These are phyloP conservation scores for Cylindrotheca fusiformis DNA, from an alignment of 108 stramenopile species.

Conservation along the genomic window DNA sequence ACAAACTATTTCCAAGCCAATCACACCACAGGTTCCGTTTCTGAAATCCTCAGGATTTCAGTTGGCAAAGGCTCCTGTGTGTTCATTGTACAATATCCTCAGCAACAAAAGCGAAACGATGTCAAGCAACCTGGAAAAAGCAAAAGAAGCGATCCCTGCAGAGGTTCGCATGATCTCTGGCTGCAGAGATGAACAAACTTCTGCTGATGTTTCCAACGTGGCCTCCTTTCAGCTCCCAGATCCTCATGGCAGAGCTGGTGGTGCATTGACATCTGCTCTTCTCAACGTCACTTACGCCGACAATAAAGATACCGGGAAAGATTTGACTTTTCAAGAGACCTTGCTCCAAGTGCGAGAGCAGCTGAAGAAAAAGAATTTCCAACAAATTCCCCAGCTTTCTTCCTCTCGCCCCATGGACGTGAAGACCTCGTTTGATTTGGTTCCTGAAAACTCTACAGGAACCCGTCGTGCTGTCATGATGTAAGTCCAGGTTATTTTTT, in stretches of 20 bases:
- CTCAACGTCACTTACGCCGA: slow-evolving; percentile 65
- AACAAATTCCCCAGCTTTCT: slow-evolving; percentile 72
- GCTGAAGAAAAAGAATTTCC: slow-evolving; percentile 30
- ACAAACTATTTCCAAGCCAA: too few species aligned
- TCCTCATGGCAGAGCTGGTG: slow-evolving; percentile 73
- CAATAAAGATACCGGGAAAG: slow-evolving; percentile 38
- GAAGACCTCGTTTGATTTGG: slow-evolving; percentile 32
- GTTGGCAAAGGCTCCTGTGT: too few species aligned
- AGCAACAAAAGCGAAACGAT: too few species aligned
- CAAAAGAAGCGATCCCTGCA: slow-evolving; percentile 66
- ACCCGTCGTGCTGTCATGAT: slow-evolving; percentile 70
- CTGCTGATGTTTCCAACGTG: slow-evolving; percentile 84
- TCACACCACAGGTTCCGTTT: too few species aligned
- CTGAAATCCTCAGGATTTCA: too few species aligned
- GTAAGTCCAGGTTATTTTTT: slow-evolving; percentile 2
- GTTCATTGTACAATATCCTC: too few species aligned
- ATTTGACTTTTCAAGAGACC: slow-evolving; percentile 73
- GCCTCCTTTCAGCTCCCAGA: slow-evolving; percentile 79
- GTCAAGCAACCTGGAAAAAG: slow-evolving; percentile 26
- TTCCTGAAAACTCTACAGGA: slow-evolving; percentile 24
- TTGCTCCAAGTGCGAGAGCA: slow-evolving; percentile 58
- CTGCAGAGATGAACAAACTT: slow-evolving; percentile 78
- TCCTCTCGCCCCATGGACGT: slow-evolving; percentile 57
- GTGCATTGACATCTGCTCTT: slow-evolving; percentile 87
- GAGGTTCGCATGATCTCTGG: slow-evolving; percentile 88